Evolutionary conservation across 345 rosid genomes (phyloP).

Genomic region (Lepidium didymum): DNA sequence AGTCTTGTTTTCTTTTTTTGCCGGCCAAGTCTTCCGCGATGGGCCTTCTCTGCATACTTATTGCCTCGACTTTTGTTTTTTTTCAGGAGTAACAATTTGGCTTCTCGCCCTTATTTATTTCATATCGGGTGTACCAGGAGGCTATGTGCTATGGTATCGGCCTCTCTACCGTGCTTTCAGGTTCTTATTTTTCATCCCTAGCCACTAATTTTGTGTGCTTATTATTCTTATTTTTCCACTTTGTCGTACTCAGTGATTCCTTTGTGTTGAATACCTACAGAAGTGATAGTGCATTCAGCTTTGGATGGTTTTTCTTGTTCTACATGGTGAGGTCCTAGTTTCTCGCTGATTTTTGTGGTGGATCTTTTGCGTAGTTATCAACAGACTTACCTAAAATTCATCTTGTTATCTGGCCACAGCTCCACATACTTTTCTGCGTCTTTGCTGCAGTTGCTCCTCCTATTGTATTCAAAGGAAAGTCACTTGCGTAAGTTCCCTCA

Average conservation of each 20-base stretch:
- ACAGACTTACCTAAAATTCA: neutral
- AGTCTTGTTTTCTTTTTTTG: neutral
- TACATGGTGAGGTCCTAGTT: slow-evolving; percentile 43
- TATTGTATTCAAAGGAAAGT: slow-evolving; percentile 83
- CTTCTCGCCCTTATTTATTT: slow-evolving; percentile 90
- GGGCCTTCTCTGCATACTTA: neutral
- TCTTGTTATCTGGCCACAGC: slow-evolving; percentile 32
- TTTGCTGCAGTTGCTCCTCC: slow-evolving; percentile 97
- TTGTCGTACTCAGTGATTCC: neutral
- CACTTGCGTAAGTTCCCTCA: slow-evolving; percentile 69
- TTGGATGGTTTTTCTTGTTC: slow-evolving; percentile 84
- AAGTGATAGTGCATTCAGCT: slow-evolving; percentile 78
- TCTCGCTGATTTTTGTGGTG: neutral
- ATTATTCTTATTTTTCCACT: neutral
- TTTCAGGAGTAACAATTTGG: slow-evolving; percentile 81
- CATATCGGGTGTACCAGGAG: slow-evolving; percentile 90
- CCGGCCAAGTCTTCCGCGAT: neutral
- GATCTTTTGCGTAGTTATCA: neutral
- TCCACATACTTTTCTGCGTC: slow-evolving; percentile 77
- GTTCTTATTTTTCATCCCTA: slow-evolving; percentile 29
- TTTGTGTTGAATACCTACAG: slow-evolving; percentile 38
- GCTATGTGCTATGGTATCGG: slow-evolving; percentile 86
- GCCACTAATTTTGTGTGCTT: neutral
- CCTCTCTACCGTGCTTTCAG: slow-evolving; percentile 93
- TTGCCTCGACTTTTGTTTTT: neutral